phyloP scores from a whole-genome alignment of 371 early-diverging fungal species.

The Encephalitozoon intestinalis region DNA sequence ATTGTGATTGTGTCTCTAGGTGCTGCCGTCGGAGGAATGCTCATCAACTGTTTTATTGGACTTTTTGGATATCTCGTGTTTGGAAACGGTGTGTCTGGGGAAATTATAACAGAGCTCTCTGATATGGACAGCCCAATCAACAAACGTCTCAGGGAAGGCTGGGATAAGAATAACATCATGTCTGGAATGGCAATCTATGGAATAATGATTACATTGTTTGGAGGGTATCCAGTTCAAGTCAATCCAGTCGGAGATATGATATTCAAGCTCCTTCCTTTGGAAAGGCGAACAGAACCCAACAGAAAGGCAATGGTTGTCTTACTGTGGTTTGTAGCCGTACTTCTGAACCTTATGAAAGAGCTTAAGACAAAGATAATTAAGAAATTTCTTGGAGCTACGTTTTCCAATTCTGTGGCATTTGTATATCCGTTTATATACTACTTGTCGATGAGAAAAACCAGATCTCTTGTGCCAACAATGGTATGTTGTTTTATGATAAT shows the following conservation, averaged over 20 bases:
- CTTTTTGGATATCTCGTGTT: conserved; percentile 42
- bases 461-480: not conserved
- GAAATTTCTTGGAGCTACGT: conserved; percentile 20
- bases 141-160: not conserved
- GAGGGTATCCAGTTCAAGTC: conserved; percentile 20
- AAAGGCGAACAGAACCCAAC: not conserved
- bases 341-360: conserved; percentile 7
- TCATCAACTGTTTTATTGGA: conserved; percentile 45
- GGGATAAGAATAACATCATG: conserved; percentile 21
- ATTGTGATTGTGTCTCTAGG: conserved; percentile 29
- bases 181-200: conserved; percentile 16
- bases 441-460: not conserved
- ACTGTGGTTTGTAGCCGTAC: not conserved
- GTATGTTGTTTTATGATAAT: not conserved
- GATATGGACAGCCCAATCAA: not conserved
- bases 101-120: conserved; percentile 4
- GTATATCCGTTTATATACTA: conserved; percentile 27
- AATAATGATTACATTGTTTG: conserved; percentile 4
- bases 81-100: not conserved
- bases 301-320: not conserved
- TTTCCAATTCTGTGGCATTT: conserved; percentile 22
- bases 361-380: conserved; percentile 22
- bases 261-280: not conserved
- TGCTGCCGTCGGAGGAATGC: conserved; percentile 22
- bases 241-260: conserved; percentile 19